Base-by-base conservation (phyloP, 2,329 filamentous ascomycete species). In the Hypoxylon sp. region DNA sequence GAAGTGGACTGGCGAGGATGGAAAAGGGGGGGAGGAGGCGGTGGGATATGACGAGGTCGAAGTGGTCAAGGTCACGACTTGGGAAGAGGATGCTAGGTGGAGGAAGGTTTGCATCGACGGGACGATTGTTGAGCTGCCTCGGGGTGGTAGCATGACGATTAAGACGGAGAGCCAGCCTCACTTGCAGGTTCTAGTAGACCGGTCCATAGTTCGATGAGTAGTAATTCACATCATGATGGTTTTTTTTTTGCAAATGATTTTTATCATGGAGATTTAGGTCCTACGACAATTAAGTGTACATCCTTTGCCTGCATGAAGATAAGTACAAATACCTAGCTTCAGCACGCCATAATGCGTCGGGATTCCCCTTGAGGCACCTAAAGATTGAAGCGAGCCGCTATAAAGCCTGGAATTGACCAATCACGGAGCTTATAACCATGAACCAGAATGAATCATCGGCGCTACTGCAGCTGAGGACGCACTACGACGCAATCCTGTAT, bases 101-200 rank as follows among this genome's bases (percentile, higher is more conserved):
- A 79, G 93, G 54, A 84, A 92, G 65, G 81, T 96, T 9, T 97
- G 93, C 68, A 78, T 97, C n/a, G 93, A 97, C 70, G 93, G 93
- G 2, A 91, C 88, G 43, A 95, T 96, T 63, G 83, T 97, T 2
- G 80, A 83, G 51, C 74, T 96, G 1, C 87, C 88, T 13, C 69
- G 77, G 41, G 84, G 80, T 2, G 91, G 91, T 0, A 87, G 83
- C 78, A 82, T 96, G 70, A 81, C 83, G 51, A 79, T 96, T 0
- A 71, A 69, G 55, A 80, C 73, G 63, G 76, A 81, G 16, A 66
- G 69, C 6, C 60, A 64, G 30, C 67, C 69, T n/a, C 66, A 71
- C 17, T 69, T 82, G 37, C 68, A 66, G 32, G 67, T 84, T 5
- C 55, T 83, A 32, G 76, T 79, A 5, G 69, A 73, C 55, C 50